Base-by-base conservation (phyloP, 2,329 filamentous ascomycete genomes). In the Hymenoscyphus occultus region DNA sequence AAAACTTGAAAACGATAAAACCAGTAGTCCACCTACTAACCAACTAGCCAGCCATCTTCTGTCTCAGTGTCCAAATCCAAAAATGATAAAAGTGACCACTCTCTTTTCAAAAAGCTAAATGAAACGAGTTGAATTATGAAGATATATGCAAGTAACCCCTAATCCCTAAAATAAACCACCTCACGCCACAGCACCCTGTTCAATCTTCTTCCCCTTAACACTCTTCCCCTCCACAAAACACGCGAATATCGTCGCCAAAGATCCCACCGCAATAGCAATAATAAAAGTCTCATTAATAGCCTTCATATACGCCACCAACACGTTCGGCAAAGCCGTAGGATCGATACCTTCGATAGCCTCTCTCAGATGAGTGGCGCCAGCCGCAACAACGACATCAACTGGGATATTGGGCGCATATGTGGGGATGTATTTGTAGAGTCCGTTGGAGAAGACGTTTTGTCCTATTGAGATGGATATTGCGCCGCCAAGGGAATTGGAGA, bases 381-480 rank as follows among this genome's bases (percentile, higher is more conserved):
- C 80, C 4, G 67, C 62, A n/a, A 83, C 74, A 1, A 82, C 72
- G 0, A 67, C 64, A 32, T 67, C 59, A 3, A 72, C 70, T 10
- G 64, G 60, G 22, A 66, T 63, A 12, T 61, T 64, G 0, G 71
- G 77, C 66, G 63, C 78, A 63, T 61, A 78, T 68, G 40, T 64
- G 28, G 60, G 77, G 72, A 82, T n/a, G 5, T 67, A 39, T 31
- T 65, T 65, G 3, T 60, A 68, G 6, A 75, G 63, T 10, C 71
- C 72, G 56, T 75, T 74, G 14, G 67, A 74, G 71, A 76, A 75
- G 48, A 86, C 80, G 3, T 81, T 81, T 72, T 87, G 83, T 0
- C 83, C 84, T 28, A 86, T 82, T 1, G 84, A 81, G 3, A 86
- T 82, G 65, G 86, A 85, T 22, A 87, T 76, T 39, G 85, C 83